Evolutionary conservation across 805 yeast genomes (phyloP).

Genomic region (Candida tallmaniae): DNA sequence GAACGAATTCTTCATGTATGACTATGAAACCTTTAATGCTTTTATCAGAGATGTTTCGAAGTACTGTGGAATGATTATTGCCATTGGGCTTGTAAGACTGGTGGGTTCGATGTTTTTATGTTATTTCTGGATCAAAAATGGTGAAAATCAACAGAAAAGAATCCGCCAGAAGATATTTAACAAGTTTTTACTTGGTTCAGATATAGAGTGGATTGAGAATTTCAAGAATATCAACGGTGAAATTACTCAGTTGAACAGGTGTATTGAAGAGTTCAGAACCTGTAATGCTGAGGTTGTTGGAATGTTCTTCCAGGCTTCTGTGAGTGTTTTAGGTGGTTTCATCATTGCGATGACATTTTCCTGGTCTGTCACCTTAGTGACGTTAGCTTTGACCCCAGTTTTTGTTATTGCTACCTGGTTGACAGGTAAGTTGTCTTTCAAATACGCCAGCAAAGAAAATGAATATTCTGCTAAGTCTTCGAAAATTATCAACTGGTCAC

Average conservation of each 20-base stretch:
- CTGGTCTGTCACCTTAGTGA: slow-evolving; percentile 80
- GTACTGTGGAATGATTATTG: slow-evolving; percentile 29
- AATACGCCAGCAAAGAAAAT: slow-evolving; percentile 55
- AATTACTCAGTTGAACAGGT: slow-evolving; percentile 60
- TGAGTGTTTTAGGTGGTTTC: slow-evolving; percentile 51
- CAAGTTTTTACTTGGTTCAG: slow-evolving; percentile 41
- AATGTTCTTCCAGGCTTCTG: slow-evolving; percentile 46
- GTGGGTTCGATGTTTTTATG: slow-evolving; percentile 49
- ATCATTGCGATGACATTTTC: slow-evolving; percentile 70
- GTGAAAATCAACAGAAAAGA: slow-evolving; percentile 63
- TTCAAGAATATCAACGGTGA: slow-evolving; percentile 57
- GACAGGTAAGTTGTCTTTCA: slow-evolving; percentile 50
- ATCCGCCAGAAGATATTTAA: slow-evolving; percentile 46
- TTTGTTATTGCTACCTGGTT: slow-evolving; percentile 45
- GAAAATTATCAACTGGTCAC: slow-evolving; percentile 63
- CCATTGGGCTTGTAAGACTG: slow-evolving; percentile 28
- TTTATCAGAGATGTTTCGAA: slow-evolving; percentile 23
- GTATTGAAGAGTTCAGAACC: slow-evolving; percentile 67
- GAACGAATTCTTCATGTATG: slow-evolving; percentile 24
- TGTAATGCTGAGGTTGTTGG: slow-evolving; percentile 69
- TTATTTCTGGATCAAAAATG: slow-evolving; percentile 60
- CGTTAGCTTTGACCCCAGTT: slow-evolving; percentile 71
- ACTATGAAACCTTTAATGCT: slow-evolving; percentile 17
- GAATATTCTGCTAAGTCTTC: slow-evolving; percentile 50
- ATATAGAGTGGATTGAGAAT: slow-evolving; percentile 59